Conservation (phyloP, 2,329 filamentous ascomycete species). For the Eutypella sp. region DNA sequence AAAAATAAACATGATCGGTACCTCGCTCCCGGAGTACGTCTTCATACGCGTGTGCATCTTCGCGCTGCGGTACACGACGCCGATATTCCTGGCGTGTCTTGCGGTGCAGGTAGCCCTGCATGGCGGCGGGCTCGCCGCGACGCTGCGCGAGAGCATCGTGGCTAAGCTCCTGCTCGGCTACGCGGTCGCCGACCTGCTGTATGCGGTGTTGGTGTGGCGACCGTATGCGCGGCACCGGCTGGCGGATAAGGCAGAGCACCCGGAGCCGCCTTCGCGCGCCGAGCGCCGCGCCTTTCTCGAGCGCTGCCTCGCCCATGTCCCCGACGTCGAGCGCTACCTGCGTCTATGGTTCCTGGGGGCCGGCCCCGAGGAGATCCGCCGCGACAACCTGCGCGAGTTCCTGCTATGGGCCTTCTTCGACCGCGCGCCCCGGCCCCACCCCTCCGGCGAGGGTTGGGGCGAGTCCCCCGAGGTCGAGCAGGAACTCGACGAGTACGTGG, state of each 20-base stretch:
- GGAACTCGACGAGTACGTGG: slow-evolving; percentile 44
- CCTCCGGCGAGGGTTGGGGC: too few relatives aligned
- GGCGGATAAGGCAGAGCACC: slow-evolving; percentile 34
- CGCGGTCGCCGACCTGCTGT: slow-evolving; percentile 36
- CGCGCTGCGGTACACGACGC: slow-evolving; percentile 38
- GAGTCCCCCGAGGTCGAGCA: slow-evolving; percentile 28
- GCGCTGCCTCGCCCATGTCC: slow-evolving; percentile 49
- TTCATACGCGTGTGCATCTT: slow-evolving; percentile 42
- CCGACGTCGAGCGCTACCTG: slow-evolving; percentile 52
- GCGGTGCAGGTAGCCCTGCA: slow-evolving; percentile 16
- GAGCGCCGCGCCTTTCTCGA: slow-evolving; percentile 53
- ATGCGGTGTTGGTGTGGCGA: slow-evolving; percentile 36
- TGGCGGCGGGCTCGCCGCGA: slow-evolving; percentile 3
- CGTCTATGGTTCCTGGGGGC: slow-evolving; percentile 63
- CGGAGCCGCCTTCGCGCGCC: slow-evolving; percentile 34
- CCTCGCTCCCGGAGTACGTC: slow-evolving; percentile 32
- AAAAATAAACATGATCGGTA: slow-evolving; percentile 26
- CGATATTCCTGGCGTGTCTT: slow-evolving; percentile 32
- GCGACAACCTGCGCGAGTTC: slow-evolving; percentile 66
- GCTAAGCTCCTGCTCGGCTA: slow-evolving; percentile 21
- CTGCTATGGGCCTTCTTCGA: slow-evolving; percentile 65
- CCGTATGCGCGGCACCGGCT: slow-evolving; percentile 39
- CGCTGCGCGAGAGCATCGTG: slow-evolving; percentile 7
- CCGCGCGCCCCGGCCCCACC: slow-evolving; percentile 15
- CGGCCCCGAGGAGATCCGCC: slow-evolving; percentile 48